phyloP scores from a whole-genome alignment of 2,329 filamentous ascomycete species.

The Fusarium penzigii region DNA sequence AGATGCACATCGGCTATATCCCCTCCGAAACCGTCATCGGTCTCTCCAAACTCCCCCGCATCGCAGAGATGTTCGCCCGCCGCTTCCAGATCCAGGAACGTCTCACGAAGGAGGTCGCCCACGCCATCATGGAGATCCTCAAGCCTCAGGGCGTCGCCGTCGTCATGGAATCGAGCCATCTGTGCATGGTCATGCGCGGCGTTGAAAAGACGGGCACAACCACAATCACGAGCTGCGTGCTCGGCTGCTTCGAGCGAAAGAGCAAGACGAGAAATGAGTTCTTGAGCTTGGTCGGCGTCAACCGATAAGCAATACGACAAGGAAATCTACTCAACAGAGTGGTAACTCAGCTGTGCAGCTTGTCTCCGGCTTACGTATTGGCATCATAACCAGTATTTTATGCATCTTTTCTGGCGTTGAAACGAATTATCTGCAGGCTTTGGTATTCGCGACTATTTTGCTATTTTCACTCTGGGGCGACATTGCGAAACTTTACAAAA shows the following conservation, averaged over 20 bases:
- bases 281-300: slow-evolving; percentile 72
- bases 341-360: background rate
- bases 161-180: slow-evolving; percentile 93
- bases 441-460: background rate
- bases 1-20: slow-evolving; percentile 99
- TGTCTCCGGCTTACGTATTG: background rate
- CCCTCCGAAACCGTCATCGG: slow-evolving; percentile 89
- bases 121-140: slow-evolving; percentile 89
- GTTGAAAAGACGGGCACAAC: slow-evolving; percentile 86
- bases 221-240: slow-evolving; percentile 94
- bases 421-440: background rate
- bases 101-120: slow-evolving; percentile 91
- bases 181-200: slow-evolving; percentile 99
- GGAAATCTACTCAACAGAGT: background rate
- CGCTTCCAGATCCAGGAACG: slow-evolving; percentile 95
- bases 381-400: background rate
- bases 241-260: slow-evolving; percentile 91
- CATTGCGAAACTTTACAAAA: slow-evolving; percentile 5
- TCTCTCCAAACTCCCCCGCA: slow-evolving; percentile 90
- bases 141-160: slow-evolving; percentile 94
- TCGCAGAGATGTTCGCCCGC: slow-evolving; percentile 95
- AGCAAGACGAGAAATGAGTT: slow-evolving; percentile 97
- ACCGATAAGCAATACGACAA: slow-evolving; percentile 33
- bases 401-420: slow-evolving; percentile 15
- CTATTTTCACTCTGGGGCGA: slow-evolving; percentile 8